Evolutionary conservation across 768 basidiomycete genomes (phyloP).

Genomic region (Tylopilus plumbeoviolaceoides): DNA sequence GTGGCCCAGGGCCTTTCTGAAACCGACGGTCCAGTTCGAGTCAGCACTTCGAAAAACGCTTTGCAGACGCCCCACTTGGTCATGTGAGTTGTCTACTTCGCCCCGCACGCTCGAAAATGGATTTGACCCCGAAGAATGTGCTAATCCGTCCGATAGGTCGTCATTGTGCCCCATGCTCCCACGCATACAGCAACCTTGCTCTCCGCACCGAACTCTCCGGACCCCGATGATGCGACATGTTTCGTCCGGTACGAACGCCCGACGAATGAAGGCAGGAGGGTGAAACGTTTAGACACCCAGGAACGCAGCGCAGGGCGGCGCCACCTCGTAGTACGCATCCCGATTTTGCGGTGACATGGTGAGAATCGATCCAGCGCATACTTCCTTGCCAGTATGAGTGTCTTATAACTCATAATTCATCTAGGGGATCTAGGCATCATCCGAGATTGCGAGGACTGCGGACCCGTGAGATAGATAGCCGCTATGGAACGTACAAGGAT

Average conservation of each 20-base stretch:
- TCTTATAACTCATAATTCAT: neutral
- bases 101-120: conserved; percentile 22
- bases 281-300: neutral
- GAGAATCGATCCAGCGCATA: conserved; percentile 1
- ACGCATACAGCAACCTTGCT: conserved; percentile 34
- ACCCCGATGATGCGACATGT: conserved; percentile 15
- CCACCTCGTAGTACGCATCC: neutral
- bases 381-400: neutral
- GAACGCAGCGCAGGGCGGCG: neutral
- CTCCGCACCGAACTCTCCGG: conserved; percentile 25
- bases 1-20: conserved; percentile 1
- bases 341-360: neutral
- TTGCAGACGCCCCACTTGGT: conserved; percentile 21
- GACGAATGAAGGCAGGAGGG: neutral
- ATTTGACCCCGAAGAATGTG: conserved; percentile 22
- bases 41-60: neutral
- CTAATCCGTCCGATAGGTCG: conserved; percentile 33
- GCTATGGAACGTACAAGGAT: neutral
- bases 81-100: neutral
- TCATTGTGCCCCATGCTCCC: conserved; percentile 37
- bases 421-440: neutral
- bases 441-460: neutral
- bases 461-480: neutral
- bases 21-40: conserved; percentile 24
- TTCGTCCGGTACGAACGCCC: conserved; percentile 19